Conservation (phyloP, 2,329 filamentous ascomycete species). For the Mycogone perniciosa region DNA sequence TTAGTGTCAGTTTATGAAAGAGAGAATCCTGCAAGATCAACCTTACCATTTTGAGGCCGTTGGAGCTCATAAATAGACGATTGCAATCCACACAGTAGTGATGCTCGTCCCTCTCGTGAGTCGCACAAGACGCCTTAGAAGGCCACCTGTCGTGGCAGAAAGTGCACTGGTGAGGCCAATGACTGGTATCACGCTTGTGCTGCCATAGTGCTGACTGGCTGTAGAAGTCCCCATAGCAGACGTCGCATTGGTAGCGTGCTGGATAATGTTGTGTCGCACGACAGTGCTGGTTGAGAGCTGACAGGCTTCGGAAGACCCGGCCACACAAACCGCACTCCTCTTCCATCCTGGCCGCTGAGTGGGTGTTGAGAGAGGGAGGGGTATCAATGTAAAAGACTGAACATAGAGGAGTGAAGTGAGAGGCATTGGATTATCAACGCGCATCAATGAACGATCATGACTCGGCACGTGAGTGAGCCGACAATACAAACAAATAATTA, state of each 20-base stretch:
- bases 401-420: too few relatives aligned
- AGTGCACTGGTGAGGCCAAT: not conserved
- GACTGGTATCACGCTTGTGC: not conserved
- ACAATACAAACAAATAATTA: too few relatives aligned
- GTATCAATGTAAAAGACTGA: too few relatives aligned
- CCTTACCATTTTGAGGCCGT: conserved; percentile 28
- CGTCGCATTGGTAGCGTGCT: not conserved
- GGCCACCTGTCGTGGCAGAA: not conserved
- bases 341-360: too few relatives aligned
- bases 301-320: too few relatives aligned
- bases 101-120: conserved; percentile 26
- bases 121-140: not conserved
- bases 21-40: not conserved
- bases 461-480: too few relatives aligned
- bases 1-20: not conserved
- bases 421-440: too few relatives aligned
- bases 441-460: too few relatives aligned
- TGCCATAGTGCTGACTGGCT: not conserved
- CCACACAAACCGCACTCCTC: too few relatives aligned
- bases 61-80: conserved; percentile 25
- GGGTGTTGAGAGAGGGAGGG: too few relatives aligned
- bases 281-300: too few relatives aligned
- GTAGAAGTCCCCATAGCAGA: not conserved
- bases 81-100: conserved; percentile 29
- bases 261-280: too few relatives aligned